Evolutionary conservation across 1,284 basidiomycete genomes (phyloP), one percentile per base, ranked within the genome.

Genomic region (Cryptococcus floricola): DNA sequence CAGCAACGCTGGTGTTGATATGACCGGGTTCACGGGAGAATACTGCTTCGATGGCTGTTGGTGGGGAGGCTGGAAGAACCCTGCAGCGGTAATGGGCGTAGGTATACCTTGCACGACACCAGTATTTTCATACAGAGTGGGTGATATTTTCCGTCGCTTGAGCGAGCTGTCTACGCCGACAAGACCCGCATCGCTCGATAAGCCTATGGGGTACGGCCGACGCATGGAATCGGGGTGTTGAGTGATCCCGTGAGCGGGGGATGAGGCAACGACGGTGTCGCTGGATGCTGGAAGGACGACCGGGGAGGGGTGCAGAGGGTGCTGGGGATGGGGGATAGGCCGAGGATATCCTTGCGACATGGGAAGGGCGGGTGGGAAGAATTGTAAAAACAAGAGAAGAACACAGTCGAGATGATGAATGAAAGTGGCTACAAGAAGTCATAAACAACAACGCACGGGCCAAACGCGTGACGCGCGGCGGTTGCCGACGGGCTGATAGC

Each of bases 1-100:
- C 3, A 75, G 60, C 25, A 70, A 50, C 7, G 67, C 56, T 4
- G 51, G 31, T 12, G 47, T 52, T 6, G 57, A 44, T 9, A 48
- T 39, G 2, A 28, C 16, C n/a, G 55, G 10, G 6, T 45, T 19
- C 1, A 27, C 1, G 42, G 51, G 23, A 18, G 41, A 23, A 25
- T 27, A 5, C 3, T 31, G 38, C 9, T 8, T 34, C 10, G 5
- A 34, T 34, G 31, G 31, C 31, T n/a, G 10, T 27, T 27, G 14
- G 28, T 28, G 6, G 38, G 16, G 12, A 39, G 37, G 48, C 31
- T 37, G 34, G 31, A 37, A 39, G 18, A 14, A 16, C 37, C 6
- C 31, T 38, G n/a, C 16, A 48, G n/a, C 25, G 31, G 9, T 38
- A 31, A 18, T 16, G 31, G 12, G 34, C 4, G 34, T 18, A 12